A percentile compares a stretch with the other conserved stretches of the same genome.
Evolutionary conservation across 495 filamentous ascomycete genomes (phyloP).

Genomic region (Rhypophila decipiens): DNA sequence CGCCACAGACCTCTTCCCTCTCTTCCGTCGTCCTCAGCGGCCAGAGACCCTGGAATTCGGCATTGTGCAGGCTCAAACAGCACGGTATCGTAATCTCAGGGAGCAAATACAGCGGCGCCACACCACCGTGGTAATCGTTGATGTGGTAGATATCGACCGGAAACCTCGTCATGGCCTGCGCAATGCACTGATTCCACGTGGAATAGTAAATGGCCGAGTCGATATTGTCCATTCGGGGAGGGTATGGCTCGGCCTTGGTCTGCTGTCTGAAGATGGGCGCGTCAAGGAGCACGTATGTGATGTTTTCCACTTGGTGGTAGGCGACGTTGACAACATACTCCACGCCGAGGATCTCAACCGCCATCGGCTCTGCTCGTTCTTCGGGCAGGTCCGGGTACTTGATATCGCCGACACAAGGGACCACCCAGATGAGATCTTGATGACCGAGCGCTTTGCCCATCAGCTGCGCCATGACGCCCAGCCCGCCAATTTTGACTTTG

Average conservation of each 20-base stretch:
- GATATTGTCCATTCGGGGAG: constrained; percentile 64
- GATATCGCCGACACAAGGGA: constrained; percentile 64
- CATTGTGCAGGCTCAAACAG: constrained; percentile 46
- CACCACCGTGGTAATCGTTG: constrained; percentile 71
- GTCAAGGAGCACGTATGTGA: constrained; percentile 66
- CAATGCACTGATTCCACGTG: constrained; percentile 67
- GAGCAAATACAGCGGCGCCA: constrained; percentile 62
- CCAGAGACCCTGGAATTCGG: constrained; percentile 70
- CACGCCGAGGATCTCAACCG: constrained; percentile 55
- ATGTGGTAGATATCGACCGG: constrained; percentile 69
- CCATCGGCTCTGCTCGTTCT: constrained; percentile 53
- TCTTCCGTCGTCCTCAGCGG: constrained; percentile 61
- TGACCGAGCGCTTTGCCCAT: constrained; percentile 68
- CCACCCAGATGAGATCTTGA: constrained; percentile 67
- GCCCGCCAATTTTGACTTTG: constrained; percentile 66
- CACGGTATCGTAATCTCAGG: constrained; percentile 51
- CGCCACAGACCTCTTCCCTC: constrained; percentile 56
- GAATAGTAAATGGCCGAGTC: constrained; percentile 68
- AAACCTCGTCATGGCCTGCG: constrained; percentile 50
- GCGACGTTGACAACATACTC: constrained; percentile 56
- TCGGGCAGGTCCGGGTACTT: constrained; percentile 27
- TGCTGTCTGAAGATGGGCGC: constrained; percentile 65
- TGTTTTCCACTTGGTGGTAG: constrained; percentile 61
- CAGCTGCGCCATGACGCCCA: constrained; percentile 64
- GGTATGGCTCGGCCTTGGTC: constrained; percentile 58